These are phyloP conservation scores for Elsinoe necatrix DNA, from an alignment of 2,329 filamentous ascomycete species.

Conservation along the genomic window DNA sequence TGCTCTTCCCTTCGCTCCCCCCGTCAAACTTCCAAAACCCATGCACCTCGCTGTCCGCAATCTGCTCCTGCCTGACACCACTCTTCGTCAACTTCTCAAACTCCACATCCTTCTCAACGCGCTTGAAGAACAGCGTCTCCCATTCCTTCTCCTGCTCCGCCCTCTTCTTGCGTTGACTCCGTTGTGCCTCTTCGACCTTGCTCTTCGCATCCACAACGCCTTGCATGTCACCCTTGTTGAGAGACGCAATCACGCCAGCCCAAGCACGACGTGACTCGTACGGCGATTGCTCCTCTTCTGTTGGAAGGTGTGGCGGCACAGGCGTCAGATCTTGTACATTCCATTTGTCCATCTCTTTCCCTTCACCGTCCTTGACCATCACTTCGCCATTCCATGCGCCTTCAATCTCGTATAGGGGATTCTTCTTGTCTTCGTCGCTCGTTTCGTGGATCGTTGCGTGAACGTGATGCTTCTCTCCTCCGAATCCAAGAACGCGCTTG, in stretches of 20 bases:
- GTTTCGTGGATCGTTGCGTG: conserved; percentile 30
- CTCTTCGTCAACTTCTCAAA: conserved; percentile 28
- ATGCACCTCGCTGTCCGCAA: conserved; percentile 55
- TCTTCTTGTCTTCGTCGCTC: conserved; percentile 26
- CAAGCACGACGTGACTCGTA: conserved; percentile 41
- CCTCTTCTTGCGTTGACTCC: conserved; percentile 8
- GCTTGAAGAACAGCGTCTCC: conserved; percentile 35
- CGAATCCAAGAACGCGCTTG: conserved; percentile 33
- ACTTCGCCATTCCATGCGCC: conserved; percentile 37
- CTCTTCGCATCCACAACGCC: conserved; percentile 27
- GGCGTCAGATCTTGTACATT: conserved; percentile 24
- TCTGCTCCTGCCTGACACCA: conserved; percentile 24
- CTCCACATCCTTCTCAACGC: conserved; percentile 23
- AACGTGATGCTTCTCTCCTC: conserved; percentile 37
- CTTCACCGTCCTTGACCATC: conserved; percentile 30
- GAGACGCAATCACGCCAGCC: conserved; percentile 33
- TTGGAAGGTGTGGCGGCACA: conserved; percentile 20
- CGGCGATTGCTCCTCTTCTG: conserved; percentile 32
- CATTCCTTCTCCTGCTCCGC: conserved; percentile 31
- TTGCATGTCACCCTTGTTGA: conserved; percentile 37
- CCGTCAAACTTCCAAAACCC: conserved; percentile 60
- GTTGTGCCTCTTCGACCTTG: conserved; percentile 21
- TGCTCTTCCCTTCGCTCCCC: neutral
- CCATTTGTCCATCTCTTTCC: conserved; percentile 32
- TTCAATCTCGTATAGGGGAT: conserved; percentile 32